Conservation (phyloP, 2,329 filamentous ascomycete species). For the Alternaria sp. region DNA sequence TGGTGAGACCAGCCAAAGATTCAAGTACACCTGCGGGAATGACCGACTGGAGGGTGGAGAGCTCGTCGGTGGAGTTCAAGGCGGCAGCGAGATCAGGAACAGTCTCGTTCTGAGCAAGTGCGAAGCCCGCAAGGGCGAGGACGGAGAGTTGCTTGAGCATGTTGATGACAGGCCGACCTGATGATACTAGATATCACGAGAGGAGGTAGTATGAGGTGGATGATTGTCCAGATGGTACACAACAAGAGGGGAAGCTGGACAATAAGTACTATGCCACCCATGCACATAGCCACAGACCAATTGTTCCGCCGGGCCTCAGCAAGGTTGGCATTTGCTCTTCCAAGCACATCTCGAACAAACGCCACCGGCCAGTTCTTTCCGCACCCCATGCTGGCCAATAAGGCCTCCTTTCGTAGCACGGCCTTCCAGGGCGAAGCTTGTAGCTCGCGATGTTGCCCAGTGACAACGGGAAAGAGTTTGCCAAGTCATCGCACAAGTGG, state of each 20-base stretch:
- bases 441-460: slow-evolving; percentile 20
- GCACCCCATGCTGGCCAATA: slow-evolving; percentile 23
- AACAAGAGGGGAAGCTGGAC: slow-evolving; percentile 16
- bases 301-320: neutral
- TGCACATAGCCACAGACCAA: slow-evolving; percentile 9
- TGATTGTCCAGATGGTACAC: neutral
- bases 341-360: slow-evolving; percentile 15
- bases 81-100: slow-evolving; percentile 25
- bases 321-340: slow-evolving; percentile 17
- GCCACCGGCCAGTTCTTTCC: slow-evolving; percentile 12
- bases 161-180: slow-evolving; percentile 8
- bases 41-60: slow-evolving; percentile 45
- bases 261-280: slow-evolving; percentile 24
- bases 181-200: neutral
- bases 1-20: slow-evolving; percentile 49
- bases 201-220: neutral
- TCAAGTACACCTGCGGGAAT: slow-evolving; percentile 48
- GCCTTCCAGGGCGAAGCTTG: slow-evolving; percentile 18
- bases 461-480: slow-evolving; percentile 18
- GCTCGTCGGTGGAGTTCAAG: slow-evolving; percentile 25
- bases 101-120: slow-evolving; percentile 35
- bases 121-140: slow-evolving; percentile 44
- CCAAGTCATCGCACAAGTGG: slow-evolving; percentile 29
- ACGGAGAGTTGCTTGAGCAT: slow-evolving; percentile 52
- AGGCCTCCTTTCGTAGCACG: slow-evolving; percentile 17